Evolutionary conservation across 2,329 filamentous ascomycete species (phyloP).

Genomic region (Calonectria pseudoreteaudii): DNA sequence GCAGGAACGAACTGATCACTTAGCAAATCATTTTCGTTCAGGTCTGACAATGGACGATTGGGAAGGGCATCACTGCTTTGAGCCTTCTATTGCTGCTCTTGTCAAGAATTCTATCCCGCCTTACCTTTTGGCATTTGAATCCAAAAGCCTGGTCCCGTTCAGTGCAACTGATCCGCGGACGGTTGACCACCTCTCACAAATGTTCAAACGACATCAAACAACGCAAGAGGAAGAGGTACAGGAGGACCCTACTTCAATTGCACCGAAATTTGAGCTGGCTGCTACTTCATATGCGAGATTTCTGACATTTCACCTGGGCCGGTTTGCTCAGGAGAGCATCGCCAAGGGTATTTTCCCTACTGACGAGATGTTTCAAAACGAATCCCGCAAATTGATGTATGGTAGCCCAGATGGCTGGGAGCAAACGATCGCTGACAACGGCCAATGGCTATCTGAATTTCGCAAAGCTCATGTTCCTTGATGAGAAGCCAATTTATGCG

Average conservation of each 20-base stretch:
- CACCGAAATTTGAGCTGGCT: not conserved
- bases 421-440: constrained; percentile 20
- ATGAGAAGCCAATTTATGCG: not conserved
- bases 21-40: constrained; percentile 38
- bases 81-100: constrained; percentile 27
- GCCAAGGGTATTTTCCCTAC: constrained; percentile 3
- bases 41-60: constrained; percentile 41
- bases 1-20: constrained; percentile 36
- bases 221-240: not conserved
- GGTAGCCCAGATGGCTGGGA: constrained; percentile 10
- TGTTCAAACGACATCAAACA: not conserved
- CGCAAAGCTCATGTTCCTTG: not conserved
- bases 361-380: constrained; percentile 22
- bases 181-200: constrained; percentile 19
- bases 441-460: constrained; percentile 21
- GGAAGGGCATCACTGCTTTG: constrained; percentile 40
- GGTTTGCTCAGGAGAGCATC: constrained; percentile 13
- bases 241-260: no score
- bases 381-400: constrained; percentile 14
- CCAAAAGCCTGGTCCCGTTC: constrained; percentile 33
- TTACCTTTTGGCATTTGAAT: constrained; percentile 35
- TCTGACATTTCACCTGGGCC: constrained; percentile 15
- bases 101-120: constrained; percentile 39
- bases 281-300: not conserved
- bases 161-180: constrained; percentile 30